Conservation (phyloP, 805 yeast species). For the Yamadazyma paraphyllophila region DNA sequence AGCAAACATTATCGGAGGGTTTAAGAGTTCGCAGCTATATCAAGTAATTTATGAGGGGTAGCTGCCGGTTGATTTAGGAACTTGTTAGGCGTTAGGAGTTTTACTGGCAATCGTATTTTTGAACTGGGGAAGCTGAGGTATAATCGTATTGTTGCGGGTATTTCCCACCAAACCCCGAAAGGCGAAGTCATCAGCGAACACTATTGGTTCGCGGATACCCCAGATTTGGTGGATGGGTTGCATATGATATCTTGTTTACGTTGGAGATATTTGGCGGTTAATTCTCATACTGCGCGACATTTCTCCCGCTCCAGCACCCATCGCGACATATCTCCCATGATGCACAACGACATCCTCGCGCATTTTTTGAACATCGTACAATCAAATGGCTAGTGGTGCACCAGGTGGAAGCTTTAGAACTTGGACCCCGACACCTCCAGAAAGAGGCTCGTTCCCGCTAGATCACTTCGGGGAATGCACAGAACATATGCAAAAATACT, state of each 20-base stretch:
- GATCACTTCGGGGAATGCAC: conserved; percentile 88
- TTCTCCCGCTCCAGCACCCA: too few relatives aligned
- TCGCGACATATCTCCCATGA: too few relatives aligned
- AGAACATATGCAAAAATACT: conserved; percentile 67
- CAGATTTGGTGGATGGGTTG: too few relatives aligned
- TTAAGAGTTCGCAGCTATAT: background rate
- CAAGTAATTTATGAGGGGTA: conserved; percentile 9
- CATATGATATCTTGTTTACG: too few relatives aligned
- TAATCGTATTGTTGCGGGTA: background rate
- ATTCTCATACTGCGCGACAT: too few relatives aligned
- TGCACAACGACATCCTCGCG: background rate
- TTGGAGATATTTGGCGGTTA: too few relatives aligned
- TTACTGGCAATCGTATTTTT: background rate
- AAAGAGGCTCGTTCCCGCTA: conserved; percentile 91
- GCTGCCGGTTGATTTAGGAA: conserved; percentile 7
- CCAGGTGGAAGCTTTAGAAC: conserved; percentile 33
- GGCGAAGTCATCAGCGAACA: too few relatives aligned
- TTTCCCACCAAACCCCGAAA: background rate
- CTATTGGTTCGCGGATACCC: too few relatives aligned
- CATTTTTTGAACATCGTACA: background rate
- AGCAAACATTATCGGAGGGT: conserved; percentile 4
- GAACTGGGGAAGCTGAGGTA: conserved; percentile 2
- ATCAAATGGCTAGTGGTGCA: conserved; percentile 37
- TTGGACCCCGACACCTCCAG: conserved; percentile 89
- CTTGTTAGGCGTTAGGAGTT: conserved; percentile 3